Percentiles rank a stretch among this genome's conserved stretches.
Conservation (phyloP, 352 stramenopile species). For the Phytophthora fragariae region DNA sequence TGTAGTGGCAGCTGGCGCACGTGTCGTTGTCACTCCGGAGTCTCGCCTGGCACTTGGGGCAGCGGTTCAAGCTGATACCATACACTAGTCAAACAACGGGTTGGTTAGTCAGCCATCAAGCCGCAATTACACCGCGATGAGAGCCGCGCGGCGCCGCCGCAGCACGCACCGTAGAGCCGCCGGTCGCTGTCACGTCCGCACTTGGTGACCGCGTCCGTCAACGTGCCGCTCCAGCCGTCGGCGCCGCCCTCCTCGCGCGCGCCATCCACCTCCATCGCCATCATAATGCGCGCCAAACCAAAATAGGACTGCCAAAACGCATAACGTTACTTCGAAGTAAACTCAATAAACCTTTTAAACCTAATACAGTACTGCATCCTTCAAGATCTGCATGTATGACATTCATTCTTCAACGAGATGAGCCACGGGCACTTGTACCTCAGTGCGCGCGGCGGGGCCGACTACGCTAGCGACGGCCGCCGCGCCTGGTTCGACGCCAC, state of each 20-base stretch:
- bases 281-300: conserved; percentile 24
- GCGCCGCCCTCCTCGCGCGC: conserved; percentile 1
- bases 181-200: conserved; percentile 61
- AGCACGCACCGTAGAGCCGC: conserved; percentile 54
- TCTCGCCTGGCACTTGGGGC: conserved; percentile 52
- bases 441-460: conserved; percentile 50
- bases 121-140: not conserved
- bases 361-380: no score
- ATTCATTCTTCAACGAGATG: conserved; percentile 22
- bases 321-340: not conserved
- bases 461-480: conserved; percentile 45
- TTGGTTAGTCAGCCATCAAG: not conserved
- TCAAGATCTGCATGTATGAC: no score
- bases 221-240: conserved; percentile 39
- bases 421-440: conserved; percentile 74
- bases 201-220: conserved; percentile 56
- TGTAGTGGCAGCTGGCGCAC: conserved; percentile 59
- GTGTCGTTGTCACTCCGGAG: conserved; percentile 40
- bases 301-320: not conserved
- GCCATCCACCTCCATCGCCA: conserved; percentile 8
- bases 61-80: conserved; percentile 63
- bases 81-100: conserved; percentile 49
- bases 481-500: conserved; percentile 64
- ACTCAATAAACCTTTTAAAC: not conserved
- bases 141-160: not conserved